Base-by-base conservation (phyloP, 78 protist genomes). In the Dictyostelium capitatum region DNA sequence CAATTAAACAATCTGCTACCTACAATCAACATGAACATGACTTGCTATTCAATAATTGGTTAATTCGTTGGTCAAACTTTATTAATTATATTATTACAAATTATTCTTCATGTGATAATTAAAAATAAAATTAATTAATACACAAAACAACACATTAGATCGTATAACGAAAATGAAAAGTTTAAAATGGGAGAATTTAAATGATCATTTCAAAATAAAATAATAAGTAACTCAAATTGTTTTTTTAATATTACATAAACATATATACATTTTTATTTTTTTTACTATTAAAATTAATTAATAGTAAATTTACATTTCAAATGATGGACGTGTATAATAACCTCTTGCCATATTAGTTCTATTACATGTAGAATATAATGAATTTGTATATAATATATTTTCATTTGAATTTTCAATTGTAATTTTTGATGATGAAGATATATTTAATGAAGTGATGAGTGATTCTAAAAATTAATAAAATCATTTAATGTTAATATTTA, bases 41-140 rank as follows among this genome's bases (percentile, higher is more conserved):
- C 32, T 11, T 64, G 28, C n/a, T 37, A 37, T 19, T 69, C 1
- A 19, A 56, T n/a, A 15, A 41, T 6, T 87, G 82, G 84, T 32
- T 15, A 17, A 5, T 8, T 5, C 41, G 30, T 6, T 87, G 92
- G 92, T 20, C 37, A 6, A 19, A 30, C 5, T 87, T 87, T 56
- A 77, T 87, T 23, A 50, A 72, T 15, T 83, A 43, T 28, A 78
- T 78, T 28, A 48, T 78, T 23, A 78, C 23, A 14, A 78, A 25
- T 43, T 72, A 41, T 72, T n/a, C n/a, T n/a, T n/a, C n/a, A n/a
- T n/a, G n/a, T n/a, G n/a, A n/a, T n/a, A n/a, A n/a, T n/a, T n/a
- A n/a, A n/a, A n/a, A n/a, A n/a, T n/a, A n/a, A n/a, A n/a, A n/a
- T n/a, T n/a, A n/a, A n/a, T n/a, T n/a, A n/a, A n/a, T n/a, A n/a